Conservation (phyloP, 495 filamentous ascomycete species). For the Staphylotrichum longicolle region DNA sequence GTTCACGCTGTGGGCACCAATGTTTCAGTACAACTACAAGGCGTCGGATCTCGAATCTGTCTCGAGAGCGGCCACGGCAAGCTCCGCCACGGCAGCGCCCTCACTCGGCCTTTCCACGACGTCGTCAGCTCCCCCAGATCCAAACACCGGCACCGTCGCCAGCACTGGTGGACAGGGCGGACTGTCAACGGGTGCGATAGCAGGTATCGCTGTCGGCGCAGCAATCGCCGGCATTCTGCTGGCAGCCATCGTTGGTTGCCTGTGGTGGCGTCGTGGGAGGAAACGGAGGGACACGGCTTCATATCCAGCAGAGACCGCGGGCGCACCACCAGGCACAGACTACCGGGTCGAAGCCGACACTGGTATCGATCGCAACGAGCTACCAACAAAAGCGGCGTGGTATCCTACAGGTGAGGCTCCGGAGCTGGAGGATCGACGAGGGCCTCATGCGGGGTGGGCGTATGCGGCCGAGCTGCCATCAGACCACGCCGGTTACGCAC, state of each 20-base stretch:
- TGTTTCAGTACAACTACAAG: conserved; percentile 14
- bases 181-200: conserved; percentile 1
- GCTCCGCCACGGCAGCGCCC: too few relatives aligned
- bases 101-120: not conserved
- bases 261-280: not conserved
- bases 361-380: too few relatives aligned
- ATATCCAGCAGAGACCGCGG: too few relatives aligned
- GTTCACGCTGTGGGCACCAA: not conserved
- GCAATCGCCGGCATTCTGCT: not conserved
- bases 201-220: conserved; percentile 2
- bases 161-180: not conserved
- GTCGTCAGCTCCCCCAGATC: not conserved
- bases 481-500: too few relatives aligned
- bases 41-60: not conserved
- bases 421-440: too few relatives aligned
- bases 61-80: not conserved
- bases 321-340: too few relatives aligned
- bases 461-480: too few relatives aligned
- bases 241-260: not conserved
- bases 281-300: not conserved
- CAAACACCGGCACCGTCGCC: not conserved
- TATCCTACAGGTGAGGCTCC: too few relatives aligned
- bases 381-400: too few relatives aligned
- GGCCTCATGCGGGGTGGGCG: too few relatives aligned
- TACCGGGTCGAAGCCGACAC: too few relatives aligned